Evolutionary conservation across 2,329 filamentous ascomycete species (phyloP), one percentile per base, ranked within the genome.

Genomic region (Epichloe gansuensis): DNA sequence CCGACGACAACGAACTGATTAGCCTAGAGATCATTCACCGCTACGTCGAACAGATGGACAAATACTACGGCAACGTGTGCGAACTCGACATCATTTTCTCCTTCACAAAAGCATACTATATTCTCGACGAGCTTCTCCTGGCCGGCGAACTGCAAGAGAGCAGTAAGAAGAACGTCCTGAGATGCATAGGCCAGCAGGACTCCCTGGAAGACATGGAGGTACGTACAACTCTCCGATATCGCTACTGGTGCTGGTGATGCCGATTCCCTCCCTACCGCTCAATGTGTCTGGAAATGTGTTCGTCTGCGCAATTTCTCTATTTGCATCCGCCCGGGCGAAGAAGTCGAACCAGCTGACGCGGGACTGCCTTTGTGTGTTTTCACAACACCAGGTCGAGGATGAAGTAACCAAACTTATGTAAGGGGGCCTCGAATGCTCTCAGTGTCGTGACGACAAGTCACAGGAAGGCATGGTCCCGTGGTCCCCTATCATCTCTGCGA

Each of bases 41-140:
- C 71, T 98, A 98, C 68, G 93, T 98, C 66, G 93, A 98, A 71
- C 93, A 98, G 73, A 98, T 98, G 93, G 93, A 98, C 78, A 98
- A 98, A 71, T 98, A 98, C 75, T 98, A 97, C 70, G 93, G 93
- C 70, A 98, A 98, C 69, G 93, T 98, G 54, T 98, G 93, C 82
- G 93, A 98, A 74, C 81, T 98, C 58, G 90, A 97, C 69, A 96
- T 97, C 71, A 98, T 98, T 69, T 98, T 98, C 80, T 97, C 95
- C 68, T 98, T 98, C 70, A 95, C 95, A 62, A 98, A 98, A 71
- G 93, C 93, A 54, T 98, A 98, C 71, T 98, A 97, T 71, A 98
- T 98, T 60, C 81, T 98, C 46, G 93, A 98, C 67, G 93, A 98
- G 73, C 79, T 98, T 56, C 76, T 98, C 58, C 77, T 98, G 60